These are phyloP conservation scores for Chaetomidium leptoderma DNA, from an alignment of 495 filamentous ascomycete genomes.

Conservation along the genomic window DNA sequence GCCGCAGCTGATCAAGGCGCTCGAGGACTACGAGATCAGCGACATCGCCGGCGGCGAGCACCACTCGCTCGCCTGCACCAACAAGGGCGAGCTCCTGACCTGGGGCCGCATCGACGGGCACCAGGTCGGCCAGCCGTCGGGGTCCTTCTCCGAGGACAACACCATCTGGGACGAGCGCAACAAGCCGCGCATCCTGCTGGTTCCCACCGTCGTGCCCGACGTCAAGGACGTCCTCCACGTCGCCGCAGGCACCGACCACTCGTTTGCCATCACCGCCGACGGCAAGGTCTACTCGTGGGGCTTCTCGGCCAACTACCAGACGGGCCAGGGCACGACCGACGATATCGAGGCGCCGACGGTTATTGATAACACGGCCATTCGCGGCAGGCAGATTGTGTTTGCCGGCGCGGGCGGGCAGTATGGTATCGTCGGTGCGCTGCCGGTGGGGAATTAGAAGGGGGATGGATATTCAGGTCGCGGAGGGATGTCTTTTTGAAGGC, in stretches of 20 bases:
- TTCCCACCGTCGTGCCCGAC: conserved; percentile 42
- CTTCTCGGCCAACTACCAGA: conserved; percentile 62
- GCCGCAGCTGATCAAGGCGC: conserved; percentile 42
- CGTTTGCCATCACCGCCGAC: conserved; percentile 53
- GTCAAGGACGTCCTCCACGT: conserved; percentile 34
- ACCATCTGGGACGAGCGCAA: conserved; percentile 53
- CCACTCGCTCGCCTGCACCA: conserved; percentile 61
- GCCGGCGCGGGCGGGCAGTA: conserved; percentile 65
- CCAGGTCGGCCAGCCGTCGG: conserved; percentile 55
- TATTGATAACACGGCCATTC: conserved; percentile 60
- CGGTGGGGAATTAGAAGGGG: conserved; percentile 8
- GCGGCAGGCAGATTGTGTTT: conserved; percentile 52
- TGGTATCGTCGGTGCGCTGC: conserved; percentile 49
- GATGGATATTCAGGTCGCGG: background rate
- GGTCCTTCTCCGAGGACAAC: conserved; percentile 49
- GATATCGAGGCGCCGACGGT: conserved; percentile 56
- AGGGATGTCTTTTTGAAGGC: background rate
- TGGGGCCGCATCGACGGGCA: conserved; percentile 67
- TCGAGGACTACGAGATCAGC: conserved; percentile 50
- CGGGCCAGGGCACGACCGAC: conserved; percentile 57
- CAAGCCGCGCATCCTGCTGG: conserved; percentile 53
- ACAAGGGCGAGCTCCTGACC: conserved; percentile 57
- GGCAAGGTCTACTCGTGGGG: conserved; percentile 68
- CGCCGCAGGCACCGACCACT: conserved; percentile 54
- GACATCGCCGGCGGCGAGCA: conserved; percentile 63